Conservation (phyloP, 306 rosid species). For the barrel medic (Medicago truncatula) region DNA sequence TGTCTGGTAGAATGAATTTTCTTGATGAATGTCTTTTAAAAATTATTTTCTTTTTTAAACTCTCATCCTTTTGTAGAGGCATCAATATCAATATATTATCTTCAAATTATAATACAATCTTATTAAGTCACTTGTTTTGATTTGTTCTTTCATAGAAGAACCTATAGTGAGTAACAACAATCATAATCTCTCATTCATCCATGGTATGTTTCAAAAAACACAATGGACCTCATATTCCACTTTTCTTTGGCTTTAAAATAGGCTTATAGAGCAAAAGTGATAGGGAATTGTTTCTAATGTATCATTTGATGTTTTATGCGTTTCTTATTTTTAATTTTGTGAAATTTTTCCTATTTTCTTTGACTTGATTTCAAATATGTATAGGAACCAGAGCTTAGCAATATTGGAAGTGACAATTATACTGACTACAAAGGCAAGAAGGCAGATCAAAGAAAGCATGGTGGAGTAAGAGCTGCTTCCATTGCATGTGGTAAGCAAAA, state of each 20-base stretch:
- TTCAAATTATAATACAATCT: no score
- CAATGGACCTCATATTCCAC: no score
- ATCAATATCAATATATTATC: background rate
- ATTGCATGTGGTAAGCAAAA: constrained; percentile 42
- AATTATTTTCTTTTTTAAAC: background rate
- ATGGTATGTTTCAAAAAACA: background rate
- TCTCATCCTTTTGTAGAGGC: background rate
- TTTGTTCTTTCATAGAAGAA: background rate
- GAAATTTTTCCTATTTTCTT: background rate
- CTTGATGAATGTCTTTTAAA: background rate
- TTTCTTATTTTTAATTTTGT: no score
- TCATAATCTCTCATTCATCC: background rate
- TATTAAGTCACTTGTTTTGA: background rate
- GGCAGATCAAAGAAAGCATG: constrained; percentile 41
- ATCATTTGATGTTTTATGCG: no score
- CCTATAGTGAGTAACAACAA: background rate
- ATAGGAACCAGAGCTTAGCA: constrained; percentile 15
- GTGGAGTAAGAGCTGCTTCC: constrained; percentile 45
- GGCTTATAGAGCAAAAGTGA: no score
- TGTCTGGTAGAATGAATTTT: background rate
- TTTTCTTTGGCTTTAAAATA: no score
- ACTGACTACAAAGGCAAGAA: constrained; percentile 45
- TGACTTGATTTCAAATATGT: background rate
- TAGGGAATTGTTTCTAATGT: no score
- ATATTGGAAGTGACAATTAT: constrained; percentile 14